phyloP scores from a whole-genome alignment of 805 yeast genomes.

The Zygosaccharomyces siamensis region DNA sequence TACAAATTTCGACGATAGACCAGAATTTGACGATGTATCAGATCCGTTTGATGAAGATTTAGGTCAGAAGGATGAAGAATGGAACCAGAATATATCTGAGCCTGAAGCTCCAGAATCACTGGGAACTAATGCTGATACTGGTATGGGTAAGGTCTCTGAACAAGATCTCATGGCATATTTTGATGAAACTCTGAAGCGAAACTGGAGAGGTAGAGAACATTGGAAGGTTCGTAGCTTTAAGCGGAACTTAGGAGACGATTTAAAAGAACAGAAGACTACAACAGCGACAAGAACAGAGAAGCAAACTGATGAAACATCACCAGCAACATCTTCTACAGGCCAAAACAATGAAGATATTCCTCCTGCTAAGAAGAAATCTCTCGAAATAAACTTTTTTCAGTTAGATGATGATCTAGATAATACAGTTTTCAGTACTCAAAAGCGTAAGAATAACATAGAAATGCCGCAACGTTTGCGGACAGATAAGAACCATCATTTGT shows the following conservation, averaged over 20 bases:
- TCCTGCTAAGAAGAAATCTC: slow-evolving; percentile 35
- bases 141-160: slow-evolving; percentile 40
- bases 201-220: slow-evolving; percentile 91
- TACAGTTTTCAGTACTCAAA: slow-evolving; percentile 39
- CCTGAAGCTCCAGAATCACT: slow-evolving; percentile 16
- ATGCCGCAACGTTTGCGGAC: slow-evolving; percentile 41
- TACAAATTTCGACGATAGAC: slow-evolving; percentile 25
- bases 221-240: slow-evolving; percentile 75
- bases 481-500: slow-evolving; percentile 42
- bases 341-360: slow-evolving; percentile 12
- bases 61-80: slow-evolving; percentile 3
- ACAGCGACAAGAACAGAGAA: slow-evolving; percentile 27
- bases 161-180: slow-evolving; percentile 73
- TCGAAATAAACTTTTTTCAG: slow-evolving; percentile 42
- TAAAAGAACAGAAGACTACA: slow-evolving; percentile 1
- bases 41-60: slow-evolving; percentile 7
- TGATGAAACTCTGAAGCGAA: slow-evolving; percentile 60
- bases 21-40: slow-evolving; percentile 7
- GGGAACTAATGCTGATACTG: slow-evolving; percentile 7
- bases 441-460: slow-evolving; percentile 32
- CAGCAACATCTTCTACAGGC: neutral
- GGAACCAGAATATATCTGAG: slow-evolving; percentile 17
- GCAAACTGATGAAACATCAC: slow-evolving; percentile 29
- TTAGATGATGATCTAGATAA: slow-evolving; percentile 38
- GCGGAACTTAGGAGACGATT: slow-evolving; percentile 22